A percentile compares a stretch with the other conserved stretches of the same genome.
phyloP scores from a whole-genome alignment of 2,329 filamentous ascomycete genomes.

The Ascochyta pisi region DNA sequence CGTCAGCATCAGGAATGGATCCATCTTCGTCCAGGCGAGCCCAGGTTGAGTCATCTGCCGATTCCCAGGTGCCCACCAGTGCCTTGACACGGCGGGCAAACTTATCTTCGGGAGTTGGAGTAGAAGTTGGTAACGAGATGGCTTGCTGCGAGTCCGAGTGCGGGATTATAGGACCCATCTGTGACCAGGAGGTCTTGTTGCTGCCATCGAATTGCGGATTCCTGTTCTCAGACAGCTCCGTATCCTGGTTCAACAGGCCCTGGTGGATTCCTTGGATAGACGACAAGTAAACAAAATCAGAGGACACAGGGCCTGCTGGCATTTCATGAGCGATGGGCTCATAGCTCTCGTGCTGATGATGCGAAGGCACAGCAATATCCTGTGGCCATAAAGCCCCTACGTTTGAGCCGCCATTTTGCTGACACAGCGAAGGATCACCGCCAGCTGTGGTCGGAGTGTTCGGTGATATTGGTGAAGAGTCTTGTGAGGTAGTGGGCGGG shows the following conservation, averaged over 20 bases:
- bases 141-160: neutral
- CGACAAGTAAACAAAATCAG: neutral
- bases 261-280: neutral
- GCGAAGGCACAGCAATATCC: neutral
- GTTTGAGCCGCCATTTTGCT: neutral
- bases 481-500: neutral
- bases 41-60: neutral
- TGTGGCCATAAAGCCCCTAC: neutral
- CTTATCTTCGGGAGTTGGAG: neutral
- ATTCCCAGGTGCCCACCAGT: neutral
- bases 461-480: neutral
- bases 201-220: neutral
- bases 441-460: neutral
- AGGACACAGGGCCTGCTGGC: neutral
- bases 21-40: neutral
- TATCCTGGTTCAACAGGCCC: neutral
- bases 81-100: neutral
- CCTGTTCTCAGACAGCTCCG: neutral
- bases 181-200: neutral
- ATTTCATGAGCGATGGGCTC: neutral
- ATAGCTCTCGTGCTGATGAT: neutral
- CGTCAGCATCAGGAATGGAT: too few species aligned
- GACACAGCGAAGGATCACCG: neutral
- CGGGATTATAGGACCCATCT: neutral
- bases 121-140: neutral